A percentile compares a stretch with the other conserved stretches of the same genome.
Conservation (phyloP, 345 rosid species). For the Anastatica hierochuntica region DNA sequence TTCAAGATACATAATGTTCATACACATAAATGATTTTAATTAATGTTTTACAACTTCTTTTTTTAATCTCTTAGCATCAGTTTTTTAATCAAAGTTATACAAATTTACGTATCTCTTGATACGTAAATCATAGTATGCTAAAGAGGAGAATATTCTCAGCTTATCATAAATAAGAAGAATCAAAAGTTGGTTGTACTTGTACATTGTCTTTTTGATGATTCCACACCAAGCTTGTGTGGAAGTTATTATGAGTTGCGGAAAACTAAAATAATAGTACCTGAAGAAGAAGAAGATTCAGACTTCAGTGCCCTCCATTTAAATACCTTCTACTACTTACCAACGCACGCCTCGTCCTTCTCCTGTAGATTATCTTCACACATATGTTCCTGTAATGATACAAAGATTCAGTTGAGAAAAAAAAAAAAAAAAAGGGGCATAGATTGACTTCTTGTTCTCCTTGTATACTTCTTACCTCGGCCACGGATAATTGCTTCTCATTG, state of each 20-base stretch:
- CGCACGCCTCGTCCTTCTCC: conserved; percentile 6
- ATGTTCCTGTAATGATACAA: conserved; percentile 18
- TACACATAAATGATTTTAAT: neutral
- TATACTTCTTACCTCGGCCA: conserved; percentile 9
- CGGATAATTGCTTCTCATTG: conserved; percentile 9
- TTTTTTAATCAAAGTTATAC: too few relatives aligned
- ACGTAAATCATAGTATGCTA: too few relatives aligned
- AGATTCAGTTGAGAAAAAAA: too few relatives aligned
- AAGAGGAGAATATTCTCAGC: neutral
- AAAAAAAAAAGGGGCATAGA: neutral
- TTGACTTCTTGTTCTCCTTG: neutral
- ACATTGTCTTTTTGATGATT: conserved; percentile 11
- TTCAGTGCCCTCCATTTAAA: neutral
- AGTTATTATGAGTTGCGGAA: too few relatives aligned
- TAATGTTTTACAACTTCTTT: neutral
- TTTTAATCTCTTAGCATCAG: too few relatives aligned
- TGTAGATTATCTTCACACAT: conserved; percentile 13
- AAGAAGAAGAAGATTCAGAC: neutral
- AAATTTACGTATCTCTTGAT: too few relatives aligned
- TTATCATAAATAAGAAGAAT: conserved; percentile 7
- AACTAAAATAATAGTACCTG: conserved; percentile 9
- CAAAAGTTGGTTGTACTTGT: conserved; percentile 1
- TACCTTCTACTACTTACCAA: conserved; percentile 1
- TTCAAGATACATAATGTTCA: neutral
- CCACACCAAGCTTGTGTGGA: neutral